These are phyloP conservation scores for Aspergillus sp. DNA, from an alignment of 2,329 filamentous ascomycete genomes.

Conservation along the genomic window DNA sequence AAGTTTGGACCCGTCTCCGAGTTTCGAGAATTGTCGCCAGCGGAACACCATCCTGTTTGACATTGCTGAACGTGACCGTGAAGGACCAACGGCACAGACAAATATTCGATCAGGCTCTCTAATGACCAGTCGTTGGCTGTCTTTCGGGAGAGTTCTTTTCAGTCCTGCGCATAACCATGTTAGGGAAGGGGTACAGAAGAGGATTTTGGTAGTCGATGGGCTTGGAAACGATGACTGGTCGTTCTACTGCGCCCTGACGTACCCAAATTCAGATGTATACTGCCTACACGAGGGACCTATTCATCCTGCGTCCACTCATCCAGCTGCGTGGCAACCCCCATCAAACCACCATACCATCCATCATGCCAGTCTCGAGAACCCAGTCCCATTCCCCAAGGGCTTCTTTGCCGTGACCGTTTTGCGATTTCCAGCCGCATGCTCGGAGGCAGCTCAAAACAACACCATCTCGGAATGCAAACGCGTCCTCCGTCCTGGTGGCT, in stretches of 20 bases:
- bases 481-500: conserved; percentile 49
- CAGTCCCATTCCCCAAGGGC: conserved; percentile 48
- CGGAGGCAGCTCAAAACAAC: conserved; percentile 44
- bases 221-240: conserved; percentile 55
- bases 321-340: conserved; percentile 44
- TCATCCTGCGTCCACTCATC: conserved; percentile 34
- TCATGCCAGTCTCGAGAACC: conserved; percentile 39
- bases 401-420: conserved; percentile 48
- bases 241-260: conserved; percentile 52
- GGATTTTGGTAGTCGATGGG: conserved; percentile 51
- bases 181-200: conserved; percentile 38
- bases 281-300: conserved; percentile 40
- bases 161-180: conserved; percentile 50
- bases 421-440: conserved; percentile 47
- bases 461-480: conserved; percentile 50
- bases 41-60: conserved; percentile 37
- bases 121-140: conserved; percentile 53
- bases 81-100: conserved; percentile 42
- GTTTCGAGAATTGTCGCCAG: conserved; percentile 30
- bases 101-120: conserved; percentile 51
- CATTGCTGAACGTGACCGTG: conserved; percentile 43
- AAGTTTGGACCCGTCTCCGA: conserved; percentile 22
- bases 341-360: conserved; percentile 45
- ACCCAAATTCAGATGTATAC: conserved; percentile 47
- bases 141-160: conserved; percentile 51